Evolutionary conservation across 202 grass and related monocot species (phyloP).

Genomic region (Hordeum pubiflorum): DNA sequence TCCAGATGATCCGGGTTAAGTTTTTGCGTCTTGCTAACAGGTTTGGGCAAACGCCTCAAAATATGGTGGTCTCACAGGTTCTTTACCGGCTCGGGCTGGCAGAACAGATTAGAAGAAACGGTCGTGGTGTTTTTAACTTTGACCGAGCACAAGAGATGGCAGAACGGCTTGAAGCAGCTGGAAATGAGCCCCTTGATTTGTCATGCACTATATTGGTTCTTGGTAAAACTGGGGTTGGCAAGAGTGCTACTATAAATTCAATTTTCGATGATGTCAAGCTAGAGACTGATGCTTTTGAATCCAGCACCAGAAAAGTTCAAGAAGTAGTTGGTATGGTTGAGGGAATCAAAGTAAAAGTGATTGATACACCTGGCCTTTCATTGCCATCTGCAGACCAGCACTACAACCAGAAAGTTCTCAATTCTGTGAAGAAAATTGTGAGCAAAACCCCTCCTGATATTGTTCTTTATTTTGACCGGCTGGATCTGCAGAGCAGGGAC

Average conservation of each 20-base stretch:
- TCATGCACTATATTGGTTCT: conserved; percentile 89
- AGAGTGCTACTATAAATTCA: conserved; percentile 93
- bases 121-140: conserved; percentile 55
- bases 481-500: conserved; percentile 84
- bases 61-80: conserved; percentile 93
- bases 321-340: conserved; percentile 63
- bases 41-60: conserved; percentile 80
- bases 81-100: conserved; percentile 87
- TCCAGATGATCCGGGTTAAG: conserved; percentile 83
- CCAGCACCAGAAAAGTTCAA: conserved; percentile 64
- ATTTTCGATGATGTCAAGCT: conserved; percentile 61
- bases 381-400: conserved; percentile 67
- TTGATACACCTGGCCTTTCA: conserved; percentile 86
- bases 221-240: conserved; percentile 88
- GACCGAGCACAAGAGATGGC: conserved; percentile 70
- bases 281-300: conserved; percentile 73
- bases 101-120: conserved; percentile 78
- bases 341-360: conserved; percentile 74
- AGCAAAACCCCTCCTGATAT: conserved; percentile 75
- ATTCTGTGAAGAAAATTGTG: conserved; percentile 65
- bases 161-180: conserved; percentile 72
- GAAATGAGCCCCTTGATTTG: conserved; percentile 61
- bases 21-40: conserved; percentile 79
- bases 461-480: conserved; percentile 92
- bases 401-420: conserved; percentile 75